Conservation (phyloP, 345 rosid species). For the Salix caprea region DNA sequence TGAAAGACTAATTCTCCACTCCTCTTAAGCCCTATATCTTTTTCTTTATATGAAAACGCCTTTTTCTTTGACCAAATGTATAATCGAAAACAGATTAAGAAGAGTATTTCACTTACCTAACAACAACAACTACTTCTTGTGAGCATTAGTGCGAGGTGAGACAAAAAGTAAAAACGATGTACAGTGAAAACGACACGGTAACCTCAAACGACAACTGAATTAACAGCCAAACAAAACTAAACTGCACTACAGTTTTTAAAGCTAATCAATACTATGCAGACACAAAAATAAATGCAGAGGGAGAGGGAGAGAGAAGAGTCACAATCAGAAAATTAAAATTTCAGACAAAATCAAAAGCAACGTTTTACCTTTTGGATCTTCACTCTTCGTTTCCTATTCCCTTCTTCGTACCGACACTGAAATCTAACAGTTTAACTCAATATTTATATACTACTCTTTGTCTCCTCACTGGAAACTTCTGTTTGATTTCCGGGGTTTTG, state of each 20-base stretch:
- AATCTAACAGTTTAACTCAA: neutral
- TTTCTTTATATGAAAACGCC: no score
- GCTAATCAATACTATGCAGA: neutral
- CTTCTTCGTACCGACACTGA: constrained; percentile 15
- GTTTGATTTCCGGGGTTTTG: neutral
- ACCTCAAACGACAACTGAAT: neutral
- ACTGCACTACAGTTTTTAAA: neutral
- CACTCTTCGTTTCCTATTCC: neutral
- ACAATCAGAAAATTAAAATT: neutral
- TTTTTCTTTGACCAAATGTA: no score
- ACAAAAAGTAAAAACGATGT: no score
- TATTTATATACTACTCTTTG: neutral
- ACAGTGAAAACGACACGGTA: no score
- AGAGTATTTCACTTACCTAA: no score
- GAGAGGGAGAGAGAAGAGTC: neutral
- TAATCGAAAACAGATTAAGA: no score
- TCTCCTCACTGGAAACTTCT: neutral
- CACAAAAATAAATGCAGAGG: neutral
- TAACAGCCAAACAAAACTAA: neutral
- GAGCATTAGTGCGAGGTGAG: no score
- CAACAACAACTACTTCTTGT: no score
- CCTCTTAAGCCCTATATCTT: no score
- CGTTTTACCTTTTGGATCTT: constrained; percentile 4
- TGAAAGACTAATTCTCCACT: no score
- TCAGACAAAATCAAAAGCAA: neutral